Evolutionary conservation across 306 rosid genomes (phyloP).

Genomic region (Leucaena leucocephala): DNA sequence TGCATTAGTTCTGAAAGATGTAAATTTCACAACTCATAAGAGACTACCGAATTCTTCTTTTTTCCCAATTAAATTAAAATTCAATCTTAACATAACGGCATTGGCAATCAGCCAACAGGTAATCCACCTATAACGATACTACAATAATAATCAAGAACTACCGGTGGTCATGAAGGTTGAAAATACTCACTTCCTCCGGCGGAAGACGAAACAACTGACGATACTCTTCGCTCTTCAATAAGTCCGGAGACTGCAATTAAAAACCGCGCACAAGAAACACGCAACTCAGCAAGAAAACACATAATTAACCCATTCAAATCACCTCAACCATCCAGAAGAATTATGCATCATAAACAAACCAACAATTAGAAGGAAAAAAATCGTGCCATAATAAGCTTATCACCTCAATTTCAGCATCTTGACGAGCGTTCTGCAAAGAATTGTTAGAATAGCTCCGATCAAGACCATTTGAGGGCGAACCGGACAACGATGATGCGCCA

Average conservation of each 20-base stretch:
- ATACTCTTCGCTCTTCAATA: conserved; percentile 87
- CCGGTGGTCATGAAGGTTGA: conserved; percentile 12
- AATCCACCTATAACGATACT: conserved; percentile 16
- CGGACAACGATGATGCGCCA: conserved; percentile 39
- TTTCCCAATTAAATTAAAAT: neutral
- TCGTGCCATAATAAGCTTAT: neutral
- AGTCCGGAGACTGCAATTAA: conserved; percentile 47
- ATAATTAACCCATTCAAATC: conserved; percentile 7
- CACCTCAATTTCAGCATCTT: conserved; percentile 64
- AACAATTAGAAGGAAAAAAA: neutral
- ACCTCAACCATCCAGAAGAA: neutral
- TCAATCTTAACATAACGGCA: neutral
- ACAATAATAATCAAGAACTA: neutral
- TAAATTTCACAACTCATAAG: conserved; percentile 21
- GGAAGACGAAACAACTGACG: conserved; percentile 96
- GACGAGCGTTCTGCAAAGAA: conserved; percentile 46
- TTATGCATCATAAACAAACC: neutral
- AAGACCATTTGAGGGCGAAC: conserved; percentile 34
- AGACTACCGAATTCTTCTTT: conserved; percentile 19
- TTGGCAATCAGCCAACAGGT: conserved; percentile 8
- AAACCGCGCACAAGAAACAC: neutral
- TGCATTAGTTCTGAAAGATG: neutral
- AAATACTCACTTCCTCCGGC: conserved; percentile 76
- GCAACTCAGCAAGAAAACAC: neutral
- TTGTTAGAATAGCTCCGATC: conserved; percentile 52